Conservation (phyloP, 192 early-diverging fungal genomes). For the Kickxella alabastrina region DNA sequence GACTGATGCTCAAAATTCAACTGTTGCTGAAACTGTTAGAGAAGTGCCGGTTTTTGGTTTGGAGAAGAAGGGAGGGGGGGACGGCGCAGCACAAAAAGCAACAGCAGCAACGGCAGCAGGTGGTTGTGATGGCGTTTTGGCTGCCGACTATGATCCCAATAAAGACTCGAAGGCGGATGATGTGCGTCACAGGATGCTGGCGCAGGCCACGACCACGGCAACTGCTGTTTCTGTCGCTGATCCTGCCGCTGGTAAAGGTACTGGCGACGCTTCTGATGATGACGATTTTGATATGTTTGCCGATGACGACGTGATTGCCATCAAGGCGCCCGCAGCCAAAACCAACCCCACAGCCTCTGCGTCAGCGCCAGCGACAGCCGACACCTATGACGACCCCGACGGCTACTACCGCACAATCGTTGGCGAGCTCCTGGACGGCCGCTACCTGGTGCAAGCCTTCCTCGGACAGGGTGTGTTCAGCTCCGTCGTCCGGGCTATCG, state of each 20-base stretch:
- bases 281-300: slow-evolving; percentile 61
- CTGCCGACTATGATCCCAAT: slow-evolving; percentile 80
- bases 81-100: too few species aligned
- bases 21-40: slow-evolving; percentile 22
- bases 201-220: slow-evolving; percentile 33
- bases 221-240: too few species aligned
- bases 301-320: slow-evolving; percentile 56
- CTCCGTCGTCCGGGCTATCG: slow-evolving; percentile 83
- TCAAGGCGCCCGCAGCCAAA: slow-evolving; percentile 13
- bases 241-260: too few species aligned
- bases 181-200: slow-evolving; percentile 52
- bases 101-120: slow-evolving; percentile 12
- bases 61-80: slow-evolving; percentile 23
- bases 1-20: slow-evolving; percentile 27
- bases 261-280: too few species aligned
- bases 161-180: slow-evolving; percentile 69
- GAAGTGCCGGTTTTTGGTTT: slow-evolving; percentile 15
- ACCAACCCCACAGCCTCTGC: slow-evolving; percentile 5
- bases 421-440: slow-evolving; percentile 78
- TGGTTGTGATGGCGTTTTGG: slow-evolving; percentile 41
- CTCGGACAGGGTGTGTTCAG: slow-evolving; percentile 96
- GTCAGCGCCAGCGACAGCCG: slow-evolving; percentile 38
- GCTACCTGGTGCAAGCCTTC: slow-evolving; percentile 82
- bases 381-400: slow-evolving; percentile 96
- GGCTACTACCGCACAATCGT: slow-evolving; percentile 94